phyloP scores from a whole-genome alignment of 1,284 basidiomycete species.

The Rhodotorula sp. region DNA sequence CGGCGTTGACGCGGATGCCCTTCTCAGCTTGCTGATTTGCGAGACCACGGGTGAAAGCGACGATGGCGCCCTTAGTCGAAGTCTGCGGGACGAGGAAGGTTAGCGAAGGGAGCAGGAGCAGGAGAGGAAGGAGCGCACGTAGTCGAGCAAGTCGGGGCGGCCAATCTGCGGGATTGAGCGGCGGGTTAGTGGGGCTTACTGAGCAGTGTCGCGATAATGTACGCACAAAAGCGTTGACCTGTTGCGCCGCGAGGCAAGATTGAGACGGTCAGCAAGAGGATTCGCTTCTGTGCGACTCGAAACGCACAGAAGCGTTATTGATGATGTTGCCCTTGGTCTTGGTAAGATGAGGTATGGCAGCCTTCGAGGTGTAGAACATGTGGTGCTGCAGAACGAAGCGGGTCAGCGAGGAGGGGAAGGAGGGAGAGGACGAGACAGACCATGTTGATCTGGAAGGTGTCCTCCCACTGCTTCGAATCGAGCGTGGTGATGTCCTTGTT shows the following conservation, averaged over 20 bases:
- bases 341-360: constrained; percentile 52
- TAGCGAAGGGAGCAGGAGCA: background rate
- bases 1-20: constrained; percentile 57
- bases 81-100: constrained; percentile 47
- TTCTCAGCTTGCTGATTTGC: constrained; percentile 60
- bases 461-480: constrained; percentile 57
- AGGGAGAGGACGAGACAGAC: background rate
- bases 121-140: constrained; percentile 6
- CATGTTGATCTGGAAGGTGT: constrained; percentile 55
- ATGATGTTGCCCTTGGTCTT: constrained; percentile 54
- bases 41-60: constrained; percentile 55
- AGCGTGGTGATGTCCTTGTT: constrained; percentile 55
- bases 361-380: constrained; percentile 58
- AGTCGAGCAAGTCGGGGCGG: constrained; percentile 59
- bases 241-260: background rate
- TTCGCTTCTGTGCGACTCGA: no score
- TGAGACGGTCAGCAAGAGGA: background rate
- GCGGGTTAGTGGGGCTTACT: background rate
- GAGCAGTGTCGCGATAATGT: rapidly evolving
- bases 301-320: constrained; percentile 53
- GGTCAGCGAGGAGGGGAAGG: background rate
- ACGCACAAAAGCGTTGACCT: constrained; percentile 55
- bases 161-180: constrained; percentile 44
- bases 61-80: constrained; percentile 59
- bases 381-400: background rate